Evolutionary conservation across 805 yeast genomes (phyloP).

Genomic region (Starmerella tilneyi): DNA sequence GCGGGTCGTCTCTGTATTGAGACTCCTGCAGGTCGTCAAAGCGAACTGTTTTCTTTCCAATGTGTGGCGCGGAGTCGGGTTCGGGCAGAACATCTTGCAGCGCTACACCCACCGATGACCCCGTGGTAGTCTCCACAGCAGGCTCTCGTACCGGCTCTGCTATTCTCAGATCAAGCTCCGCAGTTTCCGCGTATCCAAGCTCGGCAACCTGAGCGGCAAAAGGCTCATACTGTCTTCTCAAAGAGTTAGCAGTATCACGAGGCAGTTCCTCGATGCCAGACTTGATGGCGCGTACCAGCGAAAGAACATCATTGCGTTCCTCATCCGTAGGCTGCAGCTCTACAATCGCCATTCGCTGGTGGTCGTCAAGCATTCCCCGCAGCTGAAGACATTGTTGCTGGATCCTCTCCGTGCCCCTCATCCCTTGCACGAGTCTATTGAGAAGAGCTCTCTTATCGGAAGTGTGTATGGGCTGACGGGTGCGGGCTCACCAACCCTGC

Average conservation of each 20-base stretch:
- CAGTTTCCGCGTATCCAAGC: conserved; percentile 7
- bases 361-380: conserved; percentile 23
- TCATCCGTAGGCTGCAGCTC: conserved; percentile 25
- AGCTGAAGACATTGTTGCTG: conserved; percentile 23
- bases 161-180: not conserved
- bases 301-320: conserved; percentile 21
- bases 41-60: not conserved
- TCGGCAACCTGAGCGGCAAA: conserved; percentile 1
- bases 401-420: conserved; percentile 16
- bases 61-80: not conserved
- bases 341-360: conserved; percentile 23
- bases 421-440: no score
- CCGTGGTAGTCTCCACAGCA: not conserved
- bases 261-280: not conserved
- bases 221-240: not conserved
- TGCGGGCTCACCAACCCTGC: not conserved
- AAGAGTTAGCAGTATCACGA: not conserved
- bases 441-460: no score
- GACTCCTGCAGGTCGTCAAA: conserved; percentile 1
- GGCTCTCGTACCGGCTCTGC: not conserved
- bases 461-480: no score
- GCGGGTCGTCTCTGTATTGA: not conserved
- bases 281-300: conserved; percentile 13
- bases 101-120: not conserved
- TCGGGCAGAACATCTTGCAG: not conserved